phyloP scores from a whole-genome alignment of 179 eudicot species.

The Silene vulgaris region DNA sequence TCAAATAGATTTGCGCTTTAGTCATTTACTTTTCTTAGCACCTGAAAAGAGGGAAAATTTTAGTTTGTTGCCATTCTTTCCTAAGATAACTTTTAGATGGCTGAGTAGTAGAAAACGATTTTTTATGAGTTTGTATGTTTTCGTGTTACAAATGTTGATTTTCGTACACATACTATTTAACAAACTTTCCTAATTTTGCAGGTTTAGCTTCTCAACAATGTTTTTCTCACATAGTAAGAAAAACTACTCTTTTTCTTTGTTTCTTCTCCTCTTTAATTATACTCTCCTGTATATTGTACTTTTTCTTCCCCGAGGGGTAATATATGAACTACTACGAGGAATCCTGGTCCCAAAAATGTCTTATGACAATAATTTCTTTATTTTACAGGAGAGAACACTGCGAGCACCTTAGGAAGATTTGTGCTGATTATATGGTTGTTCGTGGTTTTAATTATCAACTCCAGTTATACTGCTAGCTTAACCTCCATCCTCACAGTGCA shows the following conservation, averaged over 20 bases:
- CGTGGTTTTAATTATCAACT: constrained; percentile 70
- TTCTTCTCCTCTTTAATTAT: background rate
- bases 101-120: background rate
- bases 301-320: background rate
- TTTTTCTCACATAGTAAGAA: constrained; percentile 74
- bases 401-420: constrained; percentile 64
- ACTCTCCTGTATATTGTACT: no score
- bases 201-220: constrained; percentile 90
- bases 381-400: constrained; percentile 60
- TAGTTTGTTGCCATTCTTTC: background rate
- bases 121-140: background rate
- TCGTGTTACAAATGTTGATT: background rate
- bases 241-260: background rate
- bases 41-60: background rate
- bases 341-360: background rate
- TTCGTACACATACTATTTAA: background rate
- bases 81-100: background rate
- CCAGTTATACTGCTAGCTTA: constrained; percentile 87
- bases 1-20: no score
- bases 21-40: no score
- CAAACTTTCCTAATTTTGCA: constrained; percentile 32
- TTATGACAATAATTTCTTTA: background rate
- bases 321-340: background rate
- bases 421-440: constrained; percentile 79
- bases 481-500: constrained; percentile 83